phyloP scores from a whole-genome alignment of 768 basidiomycete species.

The Tricholomella constricta region DNA sequence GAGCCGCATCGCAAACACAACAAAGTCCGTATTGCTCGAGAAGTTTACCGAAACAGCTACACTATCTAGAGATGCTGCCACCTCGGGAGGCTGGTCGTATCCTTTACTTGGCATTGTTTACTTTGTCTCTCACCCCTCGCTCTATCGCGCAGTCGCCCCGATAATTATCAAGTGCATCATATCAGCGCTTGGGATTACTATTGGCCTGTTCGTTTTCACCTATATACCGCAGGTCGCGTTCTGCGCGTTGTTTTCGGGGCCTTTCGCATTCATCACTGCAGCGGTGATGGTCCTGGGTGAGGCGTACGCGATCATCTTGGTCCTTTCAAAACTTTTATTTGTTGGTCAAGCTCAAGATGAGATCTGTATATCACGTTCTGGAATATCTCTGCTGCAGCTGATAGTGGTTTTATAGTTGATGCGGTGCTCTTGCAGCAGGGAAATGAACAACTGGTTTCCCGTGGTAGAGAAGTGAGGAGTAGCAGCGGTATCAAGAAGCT shows the following conservation, averaged over 20 bases:
- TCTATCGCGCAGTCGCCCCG: conserved; percentile 37
- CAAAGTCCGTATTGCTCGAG: not conserved
- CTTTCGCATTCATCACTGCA: conserved; percentile 60
- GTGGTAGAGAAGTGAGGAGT: conserved; percentile 33
- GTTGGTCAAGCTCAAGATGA: conserved; percentile 37
- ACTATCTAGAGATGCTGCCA: conserved; percentile 30
- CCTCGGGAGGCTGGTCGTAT: conserved; percentile 41
- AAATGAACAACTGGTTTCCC: conserved; percentile 32
- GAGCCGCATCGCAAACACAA: not conserved
- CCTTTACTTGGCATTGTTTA: conserved; percentile 39
- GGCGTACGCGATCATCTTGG: conserved; percentile 38
- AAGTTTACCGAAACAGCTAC: not conserved
- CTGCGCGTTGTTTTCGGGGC: conserved; percentile 63
- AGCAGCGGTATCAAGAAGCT: conserved; percentile 43
- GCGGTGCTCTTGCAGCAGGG: conserved; percentile 38
- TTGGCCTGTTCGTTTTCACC: conserved; percentile 53
- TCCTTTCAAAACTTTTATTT: conserved; percentile 39
- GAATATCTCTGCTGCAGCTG: conserved; percentile 3
- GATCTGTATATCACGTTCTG: conserved; percentile 32
- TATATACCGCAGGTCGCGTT: conserved; percentile 70
- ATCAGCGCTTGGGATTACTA: conserved; percentile 41
- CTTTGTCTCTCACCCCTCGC: conserved; percentile 35
- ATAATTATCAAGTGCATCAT: conserved; percentile 40
- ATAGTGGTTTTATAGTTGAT: conserved; percentile 29
- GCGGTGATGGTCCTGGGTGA: conserved; percentile 45